Conservation (phyloP, 2,329 filamentous ascomycete genomes). For the Penicillium sp. region DNA sequence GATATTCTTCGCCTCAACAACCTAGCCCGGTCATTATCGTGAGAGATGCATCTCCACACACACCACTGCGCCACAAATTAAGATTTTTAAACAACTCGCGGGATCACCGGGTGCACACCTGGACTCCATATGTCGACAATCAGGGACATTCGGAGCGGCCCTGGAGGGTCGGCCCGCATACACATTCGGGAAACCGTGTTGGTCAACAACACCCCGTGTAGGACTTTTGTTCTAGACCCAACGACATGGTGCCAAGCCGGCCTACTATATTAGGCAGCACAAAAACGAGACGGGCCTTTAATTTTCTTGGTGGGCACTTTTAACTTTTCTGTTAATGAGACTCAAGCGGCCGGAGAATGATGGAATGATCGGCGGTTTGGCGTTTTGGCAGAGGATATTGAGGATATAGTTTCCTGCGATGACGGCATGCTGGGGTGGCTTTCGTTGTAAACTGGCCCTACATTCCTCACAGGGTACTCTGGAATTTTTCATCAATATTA, state of each 20-base stretch:
- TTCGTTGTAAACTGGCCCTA: background rate
- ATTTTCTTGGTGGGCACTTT: background rate
- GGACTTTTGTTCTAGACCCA: background rate
- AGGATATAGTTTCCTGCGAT: background rate
- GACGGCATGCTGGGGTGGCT: background rate
- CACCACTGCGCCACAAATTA: background rate
- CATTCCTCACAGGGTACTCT: background rate
- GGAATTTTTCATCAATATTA: background rate
- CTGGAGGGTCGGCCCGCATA: background rate
- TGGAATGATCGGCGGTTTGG: background rate
- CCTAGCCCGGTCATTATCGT: background rate
- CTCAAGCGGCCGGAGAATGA: background rate
- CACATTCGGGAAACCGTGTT: background rate
- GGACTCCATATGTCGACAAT: conserved; percentile 1
- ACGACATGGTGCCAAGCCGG: background rate
- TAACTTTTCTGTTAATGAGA: background rate
- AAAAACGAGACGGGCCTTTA: background rate
- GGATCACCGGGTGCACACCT: background rate
- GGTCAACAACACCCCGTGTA: background rate
- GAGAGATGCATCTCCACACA: background rate
- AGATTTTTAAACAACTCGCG: background rate
- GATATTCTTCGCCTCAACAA: background rate
- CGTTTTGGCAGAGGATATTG: too few relatives aligned
- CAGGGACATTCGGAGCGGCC: conserved; percentile 2
- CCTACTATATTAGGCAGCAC: background rate